Evolutionary conservation across 257 asterid species (phyloP).

Genomic region (Prunella vulgaris): DNA sequence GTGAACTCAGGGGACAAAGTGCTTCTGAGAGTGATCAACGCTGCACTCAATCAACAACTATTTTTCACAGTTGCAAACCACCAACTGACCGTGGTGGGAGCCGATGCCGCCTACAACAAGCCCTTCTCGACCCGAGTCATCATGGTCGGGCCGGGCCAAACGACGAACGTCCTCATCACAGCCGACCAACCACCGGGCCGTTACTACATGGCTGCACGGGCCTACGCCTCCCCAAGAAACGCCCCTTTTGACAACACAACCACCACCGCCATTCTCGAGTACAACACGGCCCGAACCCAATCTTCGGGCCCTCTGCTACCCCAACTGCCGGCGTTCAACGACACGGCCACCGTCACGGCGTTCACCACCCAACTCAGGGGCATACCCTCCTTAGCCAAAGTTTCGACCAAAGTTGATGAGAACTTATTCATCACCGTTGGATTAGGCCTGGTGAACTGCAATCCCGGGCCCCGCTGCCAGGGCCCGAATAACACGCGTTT

Average conservation of each 20-base stretch:
- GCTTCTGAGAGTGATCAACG: slow-evolving; percentile 58
- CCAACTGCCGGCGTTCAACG: slow-evolving; percentile 52
- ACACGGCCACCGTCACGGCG: slow-evolving; percentile 38
- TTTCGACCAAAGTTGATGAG: slow-evolving; percentile 39
- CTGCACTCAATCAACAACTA: slow-evolving; percentile 66
- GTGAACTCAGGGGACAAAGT: slow-evolving; percentile 49
- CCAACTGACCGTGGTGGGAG: slow-evolving; percentile 51
- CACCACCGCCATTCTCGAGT: slow-evolving; percentile 57
- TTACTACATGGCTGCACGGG: slow-evolving; percentile 54
- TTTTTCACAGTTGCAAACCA: slow-evolving; percentile 61
- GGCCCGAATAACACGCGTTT: slow-evolving; percentile 61
- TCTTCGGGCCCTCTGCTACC: slow-evolving; percentile 34
- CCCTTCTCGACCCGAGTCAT: slow-evolving; percentile 47
- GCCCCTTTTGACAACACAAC: slow-evolving; percentile 62
- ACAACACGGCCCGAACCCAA: slow-evolving; percentile 15
- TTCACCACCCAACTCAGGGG: slow-evolving; percentile 38
- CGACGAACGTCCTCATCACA: slow-evolving; percentile 51
- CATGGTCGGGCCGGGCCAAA: slow-evolving; percentile 75
- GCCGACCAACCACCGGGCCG: slow-evolving; percentile 48
- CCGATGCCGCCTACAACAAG: slow-evolving; percentile 51
- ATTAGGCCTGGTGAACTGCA: slow-evolving; percentile 47
- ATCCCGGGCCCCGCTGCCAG: slow-evolving; percentile 55
- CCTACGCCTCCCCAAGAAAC: slow-evolving; percentile 41
- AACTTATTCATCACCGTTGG: slow-evolving; percentile 48
- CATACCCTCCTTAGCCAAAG: slow-evolving; percentile 28